Conservation (phyloP, 441 rosid species). For the Croton laevigatus region DNA sequence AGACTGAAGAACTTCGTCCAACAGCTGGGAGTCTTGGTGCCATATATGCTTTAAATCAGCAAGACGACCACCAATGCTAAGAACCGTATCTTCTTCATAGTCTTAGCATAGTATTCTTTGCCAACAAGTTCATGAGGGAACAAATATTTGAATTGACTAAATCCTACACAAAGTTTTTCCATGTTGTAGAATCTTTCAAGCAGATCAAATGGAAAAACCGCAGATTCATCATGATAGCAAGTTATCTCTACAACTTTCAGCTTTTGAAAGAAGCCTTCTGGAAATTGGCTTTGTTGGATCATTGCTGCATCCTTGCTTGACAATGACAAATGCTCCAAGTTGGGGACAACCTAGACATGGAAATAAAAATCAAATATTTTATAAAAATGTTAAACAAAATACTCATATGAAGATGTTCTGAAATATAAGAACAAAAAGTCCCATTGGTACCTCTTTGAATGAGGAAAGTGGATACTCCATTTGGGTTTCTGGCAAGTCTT, state of each 20-base stretch:
- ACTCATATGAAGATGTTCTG: not conserved
- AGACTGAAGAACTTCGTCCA: slow-evolving; percentile 1
- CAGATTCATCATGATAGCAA: slow-evolving; percentile 19
- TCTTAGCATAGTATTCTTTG: too few species aligned
- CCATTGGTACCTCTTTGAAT: slow-evolving; percentile 2
- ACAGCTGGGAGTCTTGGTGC: too few species aligned
- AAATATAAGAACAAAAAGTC: not conserved
- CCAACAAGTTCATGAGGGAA: slow-evolving; percentile 6
- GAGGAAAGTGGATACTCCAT: slow-evolving; percentile 9
- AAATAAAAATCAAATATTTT: not conserved
- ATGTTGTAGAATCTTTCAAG: slow-evolving; percentile 21
- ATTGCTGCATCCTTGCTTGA: not conserved
- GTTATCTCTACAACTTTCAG: slow-evolving; percentile 9
- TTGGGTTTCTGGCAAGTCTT: not conserved
- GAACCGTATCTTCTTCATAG: too few species aligned
- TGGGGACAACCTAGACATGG: slow-evolving; percentile 18
- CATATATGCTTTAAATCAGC: too few species aligned
- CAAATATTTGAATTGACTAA: slow-evolving; percentile 17
- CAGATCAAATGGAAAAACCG: slow-evolving; percentile 18
- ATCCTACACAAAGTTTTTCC: slow-evolving; percentile 15
- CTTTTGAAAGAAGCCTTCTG: too few species aligned
- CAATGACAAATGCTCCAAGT: slow-evolving; percentile 10
- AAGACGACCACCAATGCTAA: too few species aligned
- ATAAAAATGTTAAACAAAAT: not conserved
- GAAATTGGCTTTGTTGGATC: slow-evolving; percentile 1